Conservation (phyloP, 345 rosid genomes). For the Pelargonium nanum region DNA sequence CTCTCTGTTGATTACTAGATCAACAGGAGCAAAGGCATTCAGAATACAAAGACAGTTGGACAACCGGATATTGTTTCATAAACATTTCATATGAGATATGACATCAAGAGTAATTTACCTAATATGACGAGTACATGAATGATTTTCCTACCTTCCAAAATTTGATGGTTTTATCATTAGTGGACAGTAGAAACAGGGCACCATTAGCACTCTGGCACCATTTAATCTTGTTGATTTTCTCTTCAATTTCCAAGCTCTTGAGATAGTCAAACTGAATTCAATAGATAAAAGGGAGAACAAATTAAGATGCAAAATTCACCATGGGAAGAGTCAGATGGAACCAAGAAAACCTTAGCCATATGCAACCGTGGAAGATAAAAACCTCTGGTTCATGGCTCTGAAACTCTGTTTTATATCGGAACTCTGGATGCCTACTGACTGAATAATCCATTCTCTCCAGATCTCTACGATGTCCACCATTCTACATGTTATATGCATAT, state of each 20-base stretch:
- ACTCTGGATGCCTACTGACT: constrained; percentile 57
- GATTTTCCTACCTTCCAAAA: constrained; percentile 70
- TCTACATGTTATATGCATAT: constrained; percentile 29
- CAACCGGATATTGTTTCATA: background rate
- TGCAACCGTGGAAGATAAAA: constrained; percentile 4
- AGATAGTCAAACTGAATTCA: constrained; percentile 76
- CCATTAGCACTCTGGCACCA: constrained; percentile 90
- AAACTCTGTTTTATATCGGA: constrained; percentile 81
- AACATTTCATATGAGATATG: background rate
- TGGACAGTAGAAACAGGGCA: constrained; percentile 76
- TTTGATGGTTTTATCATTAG: constrained; percentile 77
- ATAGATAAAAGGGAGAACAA: background rate
- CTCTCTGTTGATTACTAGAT: background rate
- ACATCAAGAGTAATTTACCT: background rate
- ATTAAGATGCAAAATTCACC: background rate
- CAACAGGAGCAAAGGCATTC: background rate
- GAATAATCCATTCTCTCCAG: constrained; percentile 58
- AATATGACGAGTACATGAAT: background rate
- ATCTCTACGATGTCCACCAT: constrained; percentile 51
- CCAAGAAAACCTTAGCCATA: background rate
- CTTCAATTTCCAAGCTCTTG: constrained; percentile 97
- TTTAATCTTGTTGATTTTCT: constrained; percentile 88
- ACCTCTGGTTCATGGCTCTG: constrained; percentile 99
- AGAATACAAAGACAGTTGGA: background rate
- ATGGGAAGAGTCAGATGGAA: background rate